Evolutionary conservation across 2,329 filamentous ascomycete genomes (phyloP), one percentile per base, ranked within the genome.

Genomic region (Magnaporthiopsis poae): DNA sequence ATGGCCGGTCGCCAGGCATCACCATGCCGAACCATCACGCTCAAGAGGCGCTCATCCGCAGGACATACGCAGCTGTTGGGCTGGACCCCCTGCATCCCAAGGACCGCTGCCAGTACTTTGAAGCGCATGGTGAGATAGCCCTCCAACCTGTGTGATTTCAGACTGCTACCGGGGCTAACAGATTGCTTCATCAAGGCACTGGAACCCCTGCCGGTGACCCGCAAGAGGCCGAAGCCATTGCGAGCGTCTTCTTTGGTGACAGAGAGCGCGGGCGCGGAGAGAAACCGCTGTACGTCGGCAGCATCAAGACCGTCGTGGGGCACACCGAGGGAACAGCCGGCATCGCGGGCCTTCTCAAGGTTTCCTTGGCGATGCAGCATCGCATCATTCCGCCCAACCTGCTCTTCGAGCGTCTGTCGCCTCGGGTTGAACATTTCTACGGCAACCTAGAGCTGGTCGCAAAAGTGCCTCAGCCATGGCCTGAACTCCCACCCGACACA

Each of bases 201-300:
- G 84, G 83, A 7, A 87, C 84, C n/a, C 77, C 74, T 35, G 75
- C 75, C 1, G 85, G 84, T 1, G 84, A 87, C 67, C 83, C 83
- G 0, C 79, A 82, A n/a, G 84, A 87, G 69, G 78, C 78, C 0
- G 69, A 68, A 0, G 81, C 79, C 27, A 76, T 83, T 31, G 25
- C 25, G 3, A 15, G 5, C 1, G 60, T 21, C 11, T 61, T 31
- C 12, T 61, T 61, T 61, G 60, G 11, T 2, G 60, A 25, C 46
- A 31, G 60, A 33, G 1, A 7, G 60, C 60, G 29, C 25, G 25
- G 60, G 11, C 8, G 64, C 8, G 35, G 39, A 8, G 65, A 69
- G 3, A 70, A 74, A 13, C 73, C 73, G 0, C 69, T 77, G 7
- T 75, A 74, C 65, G 74, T 77, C 13, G 77, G 77, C 8, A 75